These are phyloP conservation scores for Wallacemonas sp. DNA, from an alignment of 208 protist species.

Conservation along the genomic window DNA sequence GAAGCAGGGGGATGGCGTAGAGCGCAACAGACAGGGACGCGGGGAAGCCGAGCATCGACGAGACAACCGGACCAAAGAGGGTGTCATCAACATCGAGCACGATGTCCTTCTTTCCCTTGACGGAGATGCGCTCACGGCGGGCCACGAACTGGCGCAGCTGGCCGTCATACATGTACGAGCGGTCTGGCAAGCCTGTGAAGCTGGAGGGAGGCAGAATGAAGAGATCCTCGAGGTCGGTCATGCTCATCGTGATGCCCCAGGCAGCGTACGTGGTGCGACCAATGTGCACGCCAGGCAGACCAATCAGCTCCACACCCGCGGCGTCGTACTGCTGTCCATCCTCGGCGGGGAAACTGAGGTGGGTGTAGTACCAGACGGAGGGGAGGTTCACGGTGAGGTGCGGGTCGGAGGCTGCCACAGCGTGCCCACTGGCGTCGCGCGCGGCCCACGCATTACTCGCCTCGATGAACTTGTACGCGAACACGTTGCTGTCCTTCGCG, in stretches of 20 bases:
- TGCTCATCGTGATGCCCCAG: constrained; percentile 73
- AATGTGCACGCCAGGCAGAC: constrained; percentile 59
- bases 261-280: constrained; percentile 50
- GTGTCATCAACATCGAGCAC: constrained; percentile 51
- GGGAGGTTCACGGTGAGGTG: constrained; percentile 60
- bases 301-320: constrained; percentile 42
- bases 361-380: constrained; percentile 60
- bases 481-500: constrained; percentile 18
- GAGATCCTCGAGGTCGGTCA: constrained; percentile 64
- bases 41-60: constrained; percentile 40
- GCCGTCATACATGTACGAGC: constrained; percentile 49
- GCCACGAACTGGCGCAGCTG: constrained; percentile 27
- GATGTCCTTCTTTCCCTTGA: constrained; percentile 50
- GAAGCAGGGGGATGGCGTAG: constrained; percentile 41
- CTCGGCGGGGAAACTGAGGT: constrained; percentile 44
- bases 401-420: constrained; percentile 56
- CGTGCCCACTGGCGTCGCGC: constrained; percentile 31
- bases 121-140: constrained; percentile 47
- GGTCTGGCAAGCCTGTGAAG: constrained; percentile 21
- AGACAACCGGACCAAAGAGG: constrained; percentile 52
- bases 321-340: constrained; percentile 36
- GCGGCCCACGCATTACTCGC: constrained; percentile 63
- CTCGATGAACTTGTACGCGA: constrained; percentile 40
- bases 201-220: constrained; percentile 45
- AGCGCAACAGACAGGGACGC: constrained; percentile 33